phyloP scores from a whole-genome alignment of 2,329 filamentous ascomycete species.

The Fusarium virguliforme region DNA sequence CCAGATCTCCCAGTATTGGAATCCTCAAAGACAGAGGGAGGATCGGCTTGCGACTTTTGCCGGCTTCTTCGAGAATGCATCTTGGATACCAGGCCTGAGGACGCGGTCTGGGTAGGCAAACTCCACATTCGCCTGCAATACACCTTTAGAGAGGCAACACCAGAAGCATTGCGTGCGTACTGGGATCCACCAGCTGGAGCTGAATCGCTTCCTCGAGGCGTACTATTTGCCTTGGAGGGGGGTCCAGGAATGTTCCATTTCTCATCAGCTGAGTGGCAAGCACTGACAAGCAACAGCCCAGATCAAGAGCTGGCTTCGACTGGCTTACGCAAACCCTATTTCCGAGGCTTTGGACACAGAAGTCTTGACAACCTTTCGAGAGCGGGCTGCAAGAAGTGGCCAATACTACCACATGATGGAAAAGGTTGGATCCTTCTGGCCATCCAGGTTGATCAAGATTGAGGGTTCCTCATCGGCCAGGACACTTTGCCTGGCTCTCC shows the following conservation, averaged over 20 bases:
- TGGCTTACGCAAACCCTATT: neutral
- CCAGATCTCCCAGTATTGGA: neutral
- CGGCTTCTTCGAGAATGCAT: neutral
- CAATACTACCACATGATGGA: slow-evolving; percentile 8
- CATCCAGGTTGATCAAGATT: slow-evolving; percentile 1
- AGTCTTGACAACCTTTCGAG: neutral
- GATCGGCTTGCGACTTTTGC: neutral
- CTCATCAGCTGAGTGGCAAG: neutral
- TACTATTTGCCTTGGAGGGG: slow-evolving; percentile 1
- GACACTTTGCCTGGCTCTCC: neutral
- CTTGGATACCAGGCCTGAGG: neutral
- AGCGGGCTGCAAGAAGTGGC: neutral
- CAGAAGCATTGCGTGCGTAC: neutral
- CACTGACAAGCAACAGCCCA: slow-evolving; percentile 2
- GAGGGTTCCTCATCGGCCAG: neutral
- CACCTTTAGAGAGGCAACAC: neutral
- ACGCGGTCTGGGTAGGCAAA: neutral
- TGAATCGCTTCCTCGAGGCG: neutral
- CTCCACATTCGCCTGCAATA: slow-evolving; percentile 5
- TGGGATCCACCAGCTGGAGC: neutral
- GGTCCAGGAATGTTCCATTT: neutral
- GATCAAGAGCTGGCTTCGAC: neutral
- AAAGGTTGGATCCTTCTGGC: slow-evolving; percentile 1
- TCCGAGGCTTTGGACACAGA: neutral
- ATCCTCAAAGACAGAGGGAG: neutral